Evolutionary conservation across 345 rosid genomes (phyloP).

Genomic region (Lumnitzera racemosa): DNA sequence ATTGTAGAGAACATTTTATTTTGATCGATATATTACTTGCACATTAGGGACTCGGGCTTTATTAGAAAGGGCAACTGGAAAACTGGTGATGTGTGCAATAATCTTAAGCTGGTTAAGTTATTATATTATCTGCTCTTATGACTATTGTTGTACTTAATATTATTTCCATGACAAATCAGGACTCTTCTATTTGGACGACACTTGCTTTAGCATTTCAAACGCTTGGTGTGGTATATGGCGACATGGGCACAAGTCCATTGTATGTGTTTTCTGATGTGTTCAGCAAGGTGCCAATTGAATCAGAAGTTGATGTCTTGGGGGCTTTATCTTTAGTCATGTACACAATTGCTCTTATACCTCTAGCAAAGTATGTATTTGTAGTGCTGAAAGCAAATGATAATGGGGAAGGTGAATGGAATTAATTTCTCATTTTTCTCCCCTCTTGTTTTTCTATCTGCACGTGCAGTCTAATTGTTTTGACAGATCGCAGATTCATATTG

Average conservation of each 20-base stretch:
- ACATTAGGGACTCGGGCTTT: no score
- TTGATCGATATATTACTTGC: no score
- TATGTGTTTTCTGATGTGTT: slow-evolving; percentile 92
- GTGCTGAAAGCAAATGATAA: slow-evolving; percentile 97
- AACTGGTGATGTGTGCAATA: background rate
- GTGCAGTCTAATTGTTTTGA: background rate
- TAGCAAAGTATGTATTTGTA: slow-evolving; percentile 81
- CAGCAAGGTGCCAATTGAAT: slow-evolving; percentile 69
- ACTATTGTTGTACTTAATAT: slow-evolving; percentile 8
- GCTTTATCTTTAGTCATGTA: slow-evolving; percentile 90
- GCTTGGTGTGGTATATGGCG: slow-evolving; percentile 96
- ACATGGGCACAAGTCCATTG: slow-evolving; percentile 94
- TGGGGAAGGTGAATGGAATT: slow-evolving; percentile 61
- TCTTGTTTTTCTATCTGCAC: background rate
- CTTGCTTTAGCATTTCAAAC: slow-evolving; percentile 92
- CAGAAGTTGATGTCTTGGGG: slow-evolving; percentile 88
- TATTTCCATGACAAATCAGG: slow-evolving; percentile 39
- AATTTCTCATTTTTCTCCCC: background rate
- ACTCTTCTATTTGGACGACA: slow-evolving; percentile 51
- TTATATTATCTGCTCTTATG: background rate
- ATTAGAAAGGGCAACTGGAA: background rate
- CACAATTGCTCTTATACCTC: slow-evolving; percentile 84
- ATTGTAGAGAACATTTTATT: no score
- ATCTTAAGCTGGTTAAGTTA: background rate
- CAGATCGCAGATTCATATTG: slow-evolving; percentile 17